These are phyloP conservation scores for Tetradesmus obliquus DNA, from an alignment of 139 green algal species.

Conservation along the genomic window DNA sequence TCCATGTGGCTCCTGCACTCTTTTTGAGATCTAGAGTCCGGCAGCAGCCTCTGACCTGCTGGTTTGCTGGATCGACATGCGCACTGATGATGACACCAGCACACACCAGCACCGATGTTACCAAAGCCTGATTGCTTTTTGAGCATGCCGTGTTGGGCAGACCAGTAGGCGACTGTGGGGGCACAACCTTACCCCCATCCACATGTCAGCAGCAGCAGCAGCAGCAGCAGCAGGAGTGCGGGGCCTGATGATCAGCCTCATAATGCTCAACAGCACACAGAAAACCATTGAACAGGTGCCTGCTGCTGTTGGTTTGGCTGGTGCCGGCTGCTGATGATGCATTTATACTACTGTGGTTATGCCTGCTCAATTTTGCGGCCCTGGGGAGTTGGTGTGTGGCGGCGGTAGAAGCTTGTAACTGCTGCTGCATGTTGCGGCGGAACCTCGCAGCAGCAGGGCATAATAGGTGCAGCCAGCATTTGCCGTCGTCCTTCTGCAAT, in stretches of 20 bases:
- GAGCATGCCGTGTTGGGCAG: not conserved
- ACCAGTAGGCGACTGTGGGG: not conserved
- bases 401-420: not conserved
- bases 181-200: too few species aligned
- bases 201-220: not conserved
- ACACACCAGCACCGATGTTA: not conserved
- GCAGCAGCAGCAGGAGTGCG: not conserved
- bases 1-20: not conserved
- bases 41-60: not conserved
- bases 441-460: not conserved
- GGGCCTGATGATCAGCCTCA: not conserved
- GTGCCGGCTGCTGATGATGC: not conserved
- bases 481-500: not conserved
- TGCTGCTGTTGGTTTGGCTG: not conserved
- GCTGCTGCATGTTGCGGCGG: not conserved
- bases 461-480: not conserved
- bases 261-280: not conserved
- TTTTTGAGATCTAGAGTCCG: not conserved
- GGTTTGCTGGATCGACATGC: not conserved
- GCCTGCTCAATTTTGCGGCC: not conserved
- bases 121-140: not conserved
- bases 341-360: not conserved
- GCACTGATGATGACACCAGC: too few species aligned
- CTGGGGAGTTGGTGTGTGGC: not conserved
- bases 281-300: not conserved